These are phyloP conservation scores for Ensete glaucum DNA, from an alignment of 176 grass and related monocot species.

Conservation along the genomic window DNA sequence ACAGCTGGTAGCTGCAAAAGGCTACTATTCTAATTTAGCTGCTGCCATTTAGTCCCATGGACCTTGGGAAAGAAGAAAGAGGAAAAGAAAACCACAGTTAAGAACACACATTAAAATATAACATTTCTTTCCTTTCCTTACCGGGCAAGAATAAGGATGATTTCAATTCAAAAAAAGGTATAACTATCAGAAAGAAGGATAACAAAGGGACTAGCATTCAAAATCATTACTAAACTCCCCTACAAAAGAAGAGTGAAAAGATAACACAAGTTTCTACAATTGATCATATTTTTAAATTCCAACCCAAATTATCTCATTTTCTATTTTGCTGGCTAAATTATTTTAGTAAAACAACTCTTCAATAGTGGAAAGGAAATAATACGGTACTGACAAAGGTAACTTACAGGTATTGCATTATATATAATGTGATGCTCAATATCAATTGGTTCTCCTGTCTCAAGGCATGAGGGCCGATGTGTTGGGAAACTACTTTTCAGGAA, in stretches of 20 bases:
- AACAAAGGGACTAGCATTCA: background rate
- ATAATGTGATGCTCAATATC: conserved; percentile 97
- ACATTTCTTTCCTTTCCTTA: no score
- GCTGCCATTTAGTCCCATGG: background rate
- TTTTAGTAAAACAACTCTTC: background rate
- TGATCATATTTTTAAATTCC: no score
- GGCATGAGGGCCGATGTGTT: conserved; percentile 79
- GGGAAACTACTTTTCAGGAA: conserved; percentile 84
- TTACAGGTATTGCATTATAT: conserved; percentile 91
- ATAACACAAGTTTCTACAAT: background rate
- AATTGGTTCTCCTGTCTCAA: conserved; percentile 92
- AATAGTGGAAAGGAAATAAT: background rate
- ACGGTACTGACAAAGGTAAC: conserved; percentile 16
- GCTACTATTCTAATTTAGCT: background rate
- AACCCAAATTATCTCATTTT: no score
- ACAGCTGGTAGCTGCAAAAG: background rate
- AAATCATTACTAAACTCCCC: background rate
- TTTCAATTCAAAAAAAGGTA: no score
- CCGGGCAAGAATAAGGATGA: no score
- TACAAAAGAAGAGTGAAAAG: background rate
- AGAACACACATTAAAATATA: no score
- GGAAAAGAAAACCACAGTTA: background rate
- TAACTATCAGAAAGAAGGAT: no score
- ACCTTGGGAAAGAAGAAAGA: background rate
- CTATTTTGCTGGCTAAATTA: no score